These are phyloP conservation scores for Cordyceps militaris DNA, from an alignment of 2,329 filamentous ascomycete genomes.

Conservation along the genomic window DNA sequence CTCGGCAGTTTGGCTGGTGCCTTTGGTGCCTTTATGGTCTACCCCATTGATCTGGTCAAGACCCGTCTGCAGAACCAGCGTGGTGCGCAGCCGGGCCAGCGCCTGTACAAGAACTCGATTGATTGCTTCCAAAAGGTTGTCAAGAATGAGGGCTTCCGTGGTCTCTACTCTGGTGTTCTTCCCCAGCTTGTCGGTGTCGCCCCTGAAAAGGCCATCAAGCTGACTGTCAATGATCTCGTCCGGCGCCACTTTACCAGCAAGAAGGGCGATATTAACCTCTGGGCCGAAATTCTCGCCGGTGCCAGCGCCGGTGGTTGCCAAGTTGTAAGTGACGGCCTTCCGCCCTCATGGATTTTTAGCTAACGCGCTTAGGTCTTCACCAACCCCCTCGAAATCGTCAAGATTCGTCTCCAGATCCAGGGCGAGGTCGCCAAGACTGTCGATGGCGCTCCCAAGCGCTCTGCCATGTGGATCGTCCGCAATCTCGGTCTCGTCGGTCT, in stretches of 20 bases:
- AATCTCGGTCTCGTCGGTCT: constrained; percentile 90
- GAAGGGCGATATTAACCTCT: constrained; percentile 63
- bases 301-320: constrained; percentile 87
- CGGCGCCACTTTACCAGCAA: constrained; percentile 69
- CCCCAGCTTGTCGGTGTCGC: constrained; percentile 95
- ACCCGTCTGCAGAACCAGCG: constrained; percentile 98
- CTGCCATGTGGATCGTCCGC: constrained; percentile 94
- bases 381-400: constrained; percentile 97
- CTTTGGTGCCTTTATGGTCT: constrained; percentile 98
- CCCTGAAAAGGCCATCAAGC: constrained; percentile 99
- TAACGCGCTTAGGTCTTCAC: constrained; percentile 66
- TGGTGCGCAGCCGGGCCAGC: constrained; percentile 70
- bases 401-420: constrained; percentile 96
- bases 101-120: constrained; percentile 92
- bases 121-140: constrained; percentile 94
- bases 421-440: constrained; percentile 88
- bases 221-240: constrained; percentile 94
- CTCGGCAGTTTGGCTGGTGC: constrained; percentile 88
- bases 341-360: background rate
- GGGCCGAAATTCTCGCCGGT: constrained; percentile 77
- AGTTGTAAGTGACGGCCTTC: constrained; percentile 62
- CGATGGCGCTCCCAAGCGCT: constrained; percentile 75
- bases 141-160: constrained; percentile 81
- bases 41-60: constrained; percentile 97
- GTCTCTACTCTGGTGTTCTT: constrained; percentile 88